Conservation (phyloP, 2,329 filamentous ascomycete species). For the Colletotrichum orchidophilum region DNA sequence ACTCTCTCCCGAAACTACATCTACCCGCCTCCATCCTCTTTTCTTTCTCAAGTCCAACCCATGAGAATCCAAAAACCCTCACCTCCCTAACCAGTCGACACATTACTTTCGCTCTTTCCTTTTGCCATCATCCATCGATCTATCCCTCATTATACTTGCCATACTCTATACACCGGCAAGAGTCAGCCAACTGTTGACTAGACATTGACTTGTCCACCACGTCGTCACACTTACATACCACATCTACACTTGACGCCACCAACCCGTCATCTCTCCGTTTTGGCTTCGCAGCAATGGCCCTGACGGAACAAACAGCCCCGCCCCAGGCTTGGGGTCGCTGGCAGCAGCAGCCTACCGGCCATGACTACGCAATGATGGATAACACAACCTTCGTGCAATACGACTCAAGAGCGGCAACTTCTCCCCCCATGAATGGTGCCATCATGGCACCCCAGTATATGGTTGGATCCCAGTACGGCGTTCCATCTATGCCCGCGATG, state of each 20-base stretch:
- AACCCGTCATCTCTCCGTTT: background rate
- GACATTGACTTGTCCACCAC: background rate
- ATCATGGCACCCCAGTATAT: constrained; percentile 58
- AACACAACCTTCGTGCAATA: constrained; percentile 57
- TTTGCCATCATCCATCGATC: background rate
- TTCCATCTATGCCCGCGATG: constrained; percentile 53
- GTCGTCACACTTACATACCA: background rate
- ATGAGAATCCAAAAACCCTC: constrained; percentile 40
- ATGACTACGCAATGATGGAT: constrained; percentile 60
- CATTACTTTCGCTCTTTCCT: constrained; percentile 17
- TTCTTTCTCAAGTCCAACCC: constrained; percentile 15
- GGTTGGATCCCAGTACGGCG: constrained; percentile 54
- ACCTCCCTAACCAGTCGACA: background rate
- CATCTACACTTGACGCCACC: constrained; percentile 17
- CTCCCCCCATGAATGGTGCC: constrained; percentile 53
- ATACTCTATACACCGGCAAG: background rate
- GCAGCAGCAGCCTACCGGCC: constrained; percentile 52
- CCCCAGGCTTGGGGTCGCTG: constrained; percentile 64
- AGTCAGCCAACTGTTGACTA: background rate
- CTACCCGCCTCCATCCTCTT: constrained; percentile 12
- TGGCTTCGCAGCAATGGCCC: constrained; percentile 49
- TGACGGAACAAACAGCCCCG: constrained; percentile 55
- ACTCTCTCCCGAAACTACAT: constrained; percentile 12
- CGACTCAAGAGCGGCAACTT: constrained; percentile 51
- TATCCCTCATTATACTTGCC: constrained; percentile 3